These are phyloP conservation scores for Aspergillus thermomutatus DNA, from an alignment of 2,329 filamentous ascomycete genomes.

Conservation along the genomic window DNA sequence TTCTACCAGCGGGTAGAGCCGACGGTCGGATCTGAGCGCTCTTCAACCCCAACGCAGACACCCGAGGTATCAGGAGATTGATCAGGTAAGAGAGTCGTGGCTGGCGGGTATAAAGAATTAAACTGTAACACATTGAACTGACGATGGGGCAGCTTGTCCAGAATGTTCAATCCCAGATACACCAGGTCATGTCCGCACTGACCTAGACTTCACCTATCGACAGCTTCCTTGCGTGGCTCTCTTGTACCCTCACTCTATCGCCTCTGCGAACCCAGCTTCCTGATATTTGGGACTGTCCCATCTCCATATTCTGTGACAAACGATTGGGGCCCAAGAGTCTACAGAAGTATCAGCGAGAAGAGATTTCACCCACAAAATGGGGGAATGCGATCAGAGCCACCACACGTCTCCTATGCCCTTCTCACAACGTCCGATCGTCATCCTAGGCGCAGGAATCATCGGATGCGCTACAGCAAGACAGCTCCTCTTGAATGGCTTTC, in stretches of 20 bases:
- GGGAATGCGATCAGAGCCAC: slow-evolving; percentile 9
- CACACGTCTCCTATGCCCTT: slow-evolving; percentile 29
- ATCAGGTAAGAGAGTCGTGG: background rate
- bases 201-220: background rate
- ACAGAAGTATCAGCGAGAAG: background rate
- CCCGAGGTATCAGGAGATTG: background rate
- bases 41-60: slow-evolving; percentile 2
- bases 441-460: slow-evolving; percentile 39
- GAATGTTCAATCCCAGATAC: background rate
- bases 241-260: background rate
- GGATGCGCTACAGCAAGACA: slow-evolving; percentile 37
- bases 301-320: background rate
- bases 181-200: background rate
- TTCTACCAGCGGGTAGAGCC: slow-evolving; percentile 7
- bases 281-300: background rate
- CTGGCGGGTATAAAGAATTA: background rate
- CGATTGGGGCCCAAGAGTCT: background rate
- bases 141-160: background rate
- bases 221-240: background rate
- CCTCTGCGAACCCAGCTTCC: background rate
- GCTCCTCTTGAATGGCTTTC: slow-evolving; percentile 33
- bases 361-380: slow-evolving; percentile 15
- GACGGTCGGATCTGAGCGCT: slow-evolving; percentile 13
- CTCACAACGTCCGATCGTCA: slow-evolving; percentile 33
- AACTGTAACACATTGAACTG: background rate